Evolutionary conservation across 2,329 filamentous ascomycete species (phyloP).

Genomic region (Ophiostoma montium): DNA sequence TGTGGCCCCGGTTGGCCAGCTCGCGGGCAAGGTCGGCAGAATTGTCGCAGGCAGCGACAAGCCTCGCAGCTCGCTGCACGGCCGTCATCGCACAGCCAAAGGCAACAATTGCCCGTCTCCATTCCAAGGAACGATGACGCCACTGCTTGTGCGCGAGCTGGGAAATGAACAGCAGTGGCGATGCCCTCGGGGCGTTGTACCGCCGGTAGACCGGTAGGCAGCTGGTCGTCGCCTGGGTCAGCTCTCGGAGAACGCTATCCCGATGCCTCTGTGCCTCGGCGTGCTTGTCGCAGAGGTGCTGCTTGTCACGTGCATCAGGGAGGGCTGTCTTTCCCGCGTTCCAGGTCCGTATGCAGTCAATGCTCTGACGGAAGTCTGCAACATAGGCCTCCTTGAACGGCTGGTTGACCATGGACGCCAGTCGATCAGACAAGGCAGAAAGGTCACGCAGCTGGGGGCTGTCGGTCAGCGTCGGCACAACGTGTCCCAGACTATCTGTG

Average conservation of each 20-base stretch:
- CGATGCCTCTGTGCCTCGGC: background rate
- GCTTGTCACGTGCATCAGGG: background rate
- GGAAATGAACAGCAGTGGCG: conserved; percentile 20
- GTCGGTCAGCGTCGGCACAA: background rate
- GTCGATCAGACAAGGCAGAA: background rate
- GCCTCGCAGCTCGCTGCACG: conserved; percentile 28
- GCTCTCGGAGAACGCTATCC: background rate
- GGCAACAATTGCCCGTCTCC: conserved; percentile 22
- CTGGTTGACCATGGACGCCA: background rate
- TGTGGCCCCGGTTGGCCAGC: conserved; percentile 35
- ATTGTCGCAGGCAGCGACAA: conserved; percentile 18
- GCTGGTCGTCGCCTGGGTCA: background rate
- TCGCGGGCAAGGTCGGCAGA: conserved; percentile 26
- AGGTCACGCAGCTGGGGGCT: background rate
- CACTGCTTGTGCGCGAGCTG: conserved; percentile 19
- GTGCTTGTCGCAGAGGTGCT: background rate
- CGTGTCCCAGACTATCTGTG: background rate
- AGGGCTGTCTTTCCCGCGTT: too few relatives aligned
- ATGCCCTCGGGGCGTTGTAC: conserved; percentile 19
- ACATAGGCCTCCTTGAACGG: background rate
- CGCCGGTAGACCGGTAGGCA: background rate
- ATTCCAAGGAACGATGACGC: conserved; percentile 18
- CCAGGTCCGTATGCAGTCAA: background rate
- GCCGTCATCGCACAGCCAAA: conserved; percentile 28
- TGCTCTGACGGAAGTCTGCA: background rate